Conservation (phyloP, 371 early-diverging fungal genomes). For the Capniomyces stellatus region DNA sequence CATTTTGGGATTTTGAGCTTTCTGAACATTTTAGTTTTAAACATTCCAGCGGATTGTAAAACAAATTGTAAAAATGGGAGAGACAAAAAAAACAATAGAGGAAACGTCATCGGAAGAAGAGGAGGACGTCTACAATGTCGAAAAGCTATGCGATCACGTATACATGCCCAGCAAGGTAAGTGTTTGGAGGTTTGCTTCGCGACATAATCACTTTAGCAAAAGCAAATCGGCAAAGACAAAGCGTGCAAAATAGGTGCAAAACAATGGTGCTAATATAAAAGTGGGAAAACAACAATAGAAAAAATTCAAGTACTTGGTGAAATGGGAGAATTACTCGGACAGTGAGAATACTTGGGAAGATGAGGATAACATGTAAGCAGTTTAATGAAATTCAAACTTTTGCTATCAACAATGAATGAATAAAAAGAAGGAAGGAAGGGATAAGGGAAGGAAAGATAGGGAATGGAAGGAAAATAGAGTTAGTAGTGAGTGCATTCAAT, state of each 20-base stretch:
- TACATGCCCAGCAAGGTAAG: not conserved
- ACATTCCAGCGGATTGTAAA: too few relatives aligned
- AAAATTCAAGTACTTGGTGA: conserved; percentile 12
- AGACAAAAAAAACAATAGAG: not conserved
- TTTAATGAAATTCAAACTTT: too few relatives aligned
- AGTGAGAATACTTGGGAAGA: conserved; percentile 25
- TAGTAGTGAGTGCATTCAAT: too few relatives aligned
- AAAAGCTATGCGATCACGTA: not conserved
- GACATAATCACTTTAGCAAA: not conserved
- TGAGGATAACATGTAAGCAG: conserved; percentile 19
- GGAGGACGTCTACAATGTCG: conserved; percentile 1
- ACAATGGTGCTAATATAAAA: too few relatives aligned
- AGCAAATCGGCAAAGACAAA: too few relatives aligned
- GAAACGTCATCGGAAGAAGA: not conserved
- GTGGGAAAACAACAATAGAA: not conserved
- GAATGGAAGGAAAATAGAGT: too few relatives aligned
- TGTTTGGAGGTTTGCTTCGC: not conserved
- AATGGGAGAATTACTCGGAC: conserved; percentile 21
- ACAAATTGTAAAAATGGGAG: too few relatives aligned
- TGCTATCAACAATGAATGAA: conserved; percentile 3
- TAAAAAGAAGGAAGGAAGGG: too few relatives aligned
- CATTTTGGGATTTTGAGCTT: too few relatives aligned
- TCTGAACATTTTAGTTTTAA: too few relatives aligned
- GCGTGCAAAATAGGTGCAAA: too few relatives aligned
- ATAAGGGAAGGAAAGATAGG: too few relatives aligned